Evolutionary conservation across 2,329 filamentous ascomycete genomes (phyloP).

Genomic region (Aspergillus fijiensis): DNA sequence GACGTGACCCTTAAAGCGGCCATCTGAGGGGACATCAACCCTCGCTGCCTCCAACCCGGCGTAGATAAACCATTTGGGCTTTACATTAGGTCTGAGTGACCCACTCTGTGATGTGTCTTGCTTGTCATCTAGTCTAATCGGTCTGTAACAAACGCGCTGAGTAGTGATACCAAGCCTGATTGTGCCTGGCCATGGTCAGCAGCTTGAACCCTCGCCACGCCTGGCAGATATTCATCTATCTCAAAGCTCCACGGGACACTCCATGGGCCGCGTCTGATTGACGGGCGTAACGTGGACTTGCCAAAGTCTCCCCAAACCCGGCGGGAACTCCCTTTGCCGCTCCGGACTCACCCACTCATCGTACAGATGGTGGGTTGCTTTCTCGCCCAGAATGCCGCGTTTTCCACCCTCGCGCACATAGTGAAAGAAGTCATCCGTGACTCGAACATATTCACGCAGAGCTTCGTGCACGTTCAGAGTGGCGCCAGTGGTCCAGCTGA

Average conservation of each 20-base stretch:
- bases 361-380: conserved; percentile 2
- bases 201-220: no score
- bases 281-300: conserved; percentile 6
- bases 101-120: no score
- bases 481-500: conserved; percentile 5
- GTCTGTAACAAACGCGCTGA: no score
- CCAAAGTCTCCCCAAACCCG: conserved; percentile 1
- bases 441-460: conserved; percentile 2
- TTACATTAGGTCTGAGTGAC: no score
- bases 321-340: conserved; percentile 7
- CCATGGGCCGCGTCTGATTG: neutral
- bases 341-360: conserved; percentile 2
- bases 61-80: no score
- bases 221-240: neutral
- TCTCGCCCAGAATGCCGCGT: neutral
- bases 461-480: neutral
- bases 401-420: neutral
- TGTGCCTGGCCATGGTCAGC: no score
- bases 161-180: no score
- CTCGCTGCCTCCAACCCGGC: no score
- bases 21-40: no score
- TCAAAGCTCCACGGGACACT: neutral
- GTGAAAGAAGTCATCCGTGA: neutral
- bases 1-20: no score
- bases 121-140: no score